Percentiles rank a stretch among this genome's conserved stretches.
Evolutionary conservation across 2,329 filamentous ascomycete species (phyloP).

Genomic region (Fonsecaea multimorphosa): DNA sequence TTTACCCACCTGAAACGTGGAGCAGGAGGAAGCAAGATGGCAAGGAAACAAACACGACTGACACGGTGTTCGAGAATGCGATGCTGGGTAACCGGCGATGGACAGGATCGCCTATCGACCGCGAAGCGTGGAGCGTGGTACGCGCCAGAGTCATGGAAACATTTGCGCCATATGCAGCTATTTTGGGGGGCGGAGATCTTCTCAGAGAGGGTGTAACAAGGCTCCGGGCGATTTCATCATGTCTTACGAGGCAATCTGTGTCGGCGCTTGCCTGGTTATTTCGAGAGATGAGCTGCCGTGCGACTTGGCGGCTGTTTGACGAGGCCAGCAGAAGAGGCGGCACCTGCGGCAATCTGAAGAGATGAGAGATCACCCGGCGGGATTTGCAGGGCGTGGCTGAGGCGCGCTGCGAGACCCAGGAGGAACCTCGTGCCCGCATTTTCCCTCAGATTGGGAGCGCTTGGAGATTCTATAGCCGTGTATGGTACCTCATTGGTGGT

Average conservation of each 20-base stretch:
- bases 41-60: slow-evolving; percentile 35
- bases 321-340: slow-evolving; percentile 2
- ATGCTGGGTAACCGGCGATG: slow-evolving; percentile 29
- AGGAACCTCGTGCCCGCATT: neutral
- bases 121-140: slow-evolving; percentile 34
- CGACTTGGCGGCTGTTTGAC: slow-evolving; percentile 37
- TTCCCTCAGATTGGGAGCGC: slow-evolving; percentile 27
- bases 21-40: slow-evolving; percentile 24
- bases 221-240: slow-evolving; percentile 25
- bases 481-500: slow-evolving; percentile 23
- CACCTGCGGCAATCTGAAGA: slow-evolving; percentile 26
- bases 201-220: slow-evolving; percentile 29
- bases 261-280: slow-evolving; percentile 37
- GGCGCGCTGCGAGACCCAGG: slow-evolving; percentile 31
- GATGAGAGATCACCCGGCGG: slow-evolving; percentile 23
- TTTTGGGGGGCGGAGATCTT: slow-evolving; percentile 28
- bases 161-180: slow-evolving; percentile 28
- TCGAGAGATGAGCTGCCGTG: slow-evolving; percentile 32
- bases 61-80: slow-evolving; percentile 30
- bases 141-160: slow-evolving; percentile 36
- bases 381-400: slow-evolving; percentile 22
- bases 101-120: slow-evolving; percentile 28
- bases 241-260: slow-evolving; percentile 37
- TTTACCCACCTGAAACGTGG: slow-evolving; percentile 37
- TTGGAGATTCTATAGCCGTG: slow-evolving; percentile 13